phyloP scores from a whole-genome alignment of 73 alveolate species.

The Tetrahymena malaccensis region DNA sequence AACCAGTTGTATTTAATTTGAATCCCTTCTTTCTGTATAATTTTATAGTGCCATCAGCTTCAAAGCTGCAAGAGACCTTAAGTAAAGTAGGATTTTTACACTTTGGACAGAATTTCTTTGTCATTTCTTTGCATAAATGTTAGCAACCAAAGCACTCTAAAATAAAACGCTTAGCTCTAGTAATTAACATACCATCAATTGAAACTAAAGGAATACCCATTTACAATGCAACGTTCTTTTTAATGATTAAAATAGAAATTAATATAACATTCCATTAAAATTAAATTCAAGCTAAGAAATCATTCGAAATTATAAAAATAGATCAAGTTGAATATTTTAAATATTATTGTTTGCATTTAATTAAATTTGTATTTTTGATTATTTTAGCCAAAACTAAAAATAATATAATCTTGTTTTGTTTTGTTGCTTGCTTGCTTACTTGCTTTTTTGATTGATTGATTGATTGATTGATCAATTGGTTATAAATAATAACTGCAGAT shows the following conservation, averaged over 20 bases:
- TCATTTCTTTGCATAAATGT: constrained; percentile 13
- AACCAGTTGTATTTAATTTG: constrained; percentile 17
- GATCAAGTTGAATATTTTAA: background rate
- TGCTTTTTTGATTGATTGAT: too few relatives aligned
- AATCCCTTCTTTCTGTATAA: constrained; percentile 32
- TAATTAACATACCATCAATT: constrained; percentile 18
- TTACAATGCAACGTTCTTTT: constrained; percentile 20
- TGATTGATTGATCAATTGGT: too few relatives aligned
- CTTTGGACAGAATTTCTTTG: constrained; percentile 10
- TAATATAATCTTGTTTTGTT: too few relatives aligned
- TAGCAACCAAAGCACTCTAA: constrained; percentile 19
- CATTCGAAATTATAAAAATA: background rate
- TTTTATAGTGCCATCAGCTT: constrained; percentile 27
- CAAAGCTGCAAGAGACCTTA: constrained; percentile 25
- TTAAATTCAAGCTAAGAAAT: too few relatives aligned
- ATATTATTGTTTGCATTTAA: background rate
- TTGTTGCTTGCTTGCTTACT: background rate
- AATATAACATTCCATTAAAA: too few relatives aligned
- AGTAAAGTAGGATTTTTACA: constrained; percentile 21
- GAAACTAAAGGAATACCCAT: constrained; percentile 38
- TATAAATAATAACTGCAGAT: too few relatives aligned
- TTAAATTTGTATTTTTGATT: background rate
- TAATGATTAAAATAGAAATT: background rate
- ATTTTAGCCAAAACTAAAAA: background rate
- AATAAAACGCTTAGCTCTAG: constrained; percentile 28